These are phyloP conservation scores for Termitomyces sp. DNA, from an alignment of 768 basidiomycete genomes.

Conservation along the genomic window DNA sequence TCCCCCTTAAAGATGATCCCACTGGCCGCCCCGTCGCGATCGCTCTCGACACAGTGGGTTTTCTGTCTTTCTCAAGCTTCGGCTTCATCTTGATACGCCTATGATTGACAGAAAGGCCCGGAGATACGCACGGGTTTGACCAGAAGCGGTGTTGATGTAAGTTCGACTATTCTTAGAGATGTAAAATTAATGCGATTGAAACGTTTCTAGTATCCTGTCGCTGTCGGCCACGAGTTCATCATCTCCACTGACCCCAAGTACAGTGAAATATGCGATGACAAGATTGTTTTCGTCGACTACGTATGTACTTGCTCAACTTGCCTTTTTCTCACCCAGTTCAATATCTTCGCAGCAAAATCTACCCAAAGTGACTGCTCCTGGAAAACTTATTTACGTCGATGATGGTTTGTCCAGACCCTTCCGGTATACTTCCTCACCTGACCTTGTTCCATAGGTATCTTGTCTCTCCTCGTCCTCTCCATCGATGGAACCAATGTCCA, in stretches of 20 bases:
- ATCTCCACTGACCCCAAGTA: conserved; percentile 84
- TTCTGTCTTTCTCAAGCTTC: not conserved
- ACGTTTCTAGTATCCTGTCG: conserved; percentile 67
- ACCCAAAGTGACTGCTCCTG: conserved; percentile 93
- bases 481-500: conserved; percentile 79
- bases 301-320: conserved; percentile 40
- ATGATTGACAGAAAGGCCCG: conserved; percentile 81
- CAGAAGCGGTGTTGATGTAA: conserved; percentile 79
- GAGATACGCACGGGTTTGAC: conserved; percentile 98
- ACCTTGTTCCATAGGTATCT: conserved; percentile 51
- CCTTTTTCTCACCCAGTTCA: not conserved
- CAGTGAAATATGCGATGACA: conserved; percentile 74
- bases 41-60: conserved; percentile 89
- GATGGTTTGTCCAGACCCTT: conserved; percentile 58
- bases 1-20: conserved; percentile 51
- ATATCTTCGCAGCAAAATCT: conserved; percentile 65
- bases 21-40: conserved; percentile 92
- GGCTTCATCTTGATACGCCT: conserved; percentile 8
- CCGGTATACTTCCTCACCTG: not conserved
- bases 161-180: conserved; percentile 25
- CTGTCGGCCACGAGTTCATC: conserved; percentile 91
- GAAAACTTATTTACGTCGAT: conserved; percentile 96
- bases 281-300: conserved; percentile 92
- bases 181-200: not conserved
- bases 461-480: conserved; percentile 88